phyloP scores from a whole-genome alignment of 768 basidiomycete species.

The Tricholoma furcatifolium region DNA sequence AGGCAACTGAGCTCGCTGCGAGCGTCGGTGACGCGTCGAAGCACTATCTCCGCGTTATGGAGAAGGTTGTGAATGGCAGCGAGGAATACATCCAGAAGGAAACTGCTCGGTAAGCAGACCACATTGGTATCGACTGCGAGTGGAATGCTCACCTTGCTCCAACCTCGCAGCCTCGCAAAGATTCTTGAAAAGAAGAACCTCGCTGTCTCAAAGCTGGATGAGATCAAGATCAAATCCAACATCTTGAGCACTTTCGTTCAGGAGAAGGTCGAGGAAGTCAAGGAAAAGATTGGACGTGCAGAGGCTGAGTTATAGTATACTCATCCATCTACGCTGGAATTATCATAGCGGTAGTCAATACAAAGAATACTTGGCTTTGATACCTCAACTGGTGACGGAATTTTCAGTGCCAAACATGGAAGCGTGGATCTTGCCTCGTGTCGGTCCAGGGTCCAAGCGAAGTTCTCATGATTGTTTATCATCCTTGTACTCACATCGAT shows the following conservation, averaged over 20 bases:
- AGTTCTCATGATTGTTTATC: slow-evolving; percentile 26
- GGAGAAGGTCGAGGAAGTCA: slow-evolving; percentile 35
- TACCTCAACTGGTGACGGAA: too few species aligned
- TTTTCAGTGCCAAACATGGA: neutral
- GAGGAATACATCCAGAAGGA: slow-evolving; percentile 87
- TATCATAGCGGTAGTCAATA: slow-evolving; percentile 2
- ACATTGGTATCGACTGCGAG: slow-evolving; percentile 13
- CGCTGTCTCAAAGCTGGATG: slow-evolving; percentile 79
- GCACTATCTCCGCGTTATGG: slow-evolving; percentile 90
- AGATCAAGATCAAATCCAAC: slow-evolving; percentile 91
- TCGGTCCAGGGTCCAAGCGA: slow-evolving; percentile 17
- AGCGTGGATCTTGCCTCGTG: slow-evolving; percentile 27
- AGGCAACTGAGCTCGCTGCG: slow-evolving; percentile 58
- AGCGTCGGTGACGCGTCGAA: slow-evolving; percentile 51
- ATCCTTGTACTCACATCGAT: slow-evolving; percentile 16
- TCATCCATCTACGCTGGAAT: too few species aligned
- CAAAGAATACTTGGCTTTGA: too few species aligned
- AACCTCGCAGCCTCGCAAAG: slow-evolving; percentile 54
- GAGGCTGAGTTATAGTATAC: slow-evolving; percentile 44
- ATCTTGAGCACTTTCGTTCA: slow-evolving; percentile 65
- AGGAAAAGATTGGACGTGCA: slow-evolving; percentile 35
- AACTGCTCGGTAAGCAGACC: slow-evolving; percentile 59
- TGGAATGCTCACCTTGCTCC: slow-evolving; percentile 12
- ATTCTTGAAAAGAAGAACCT: slow-evolving; percentile 82
- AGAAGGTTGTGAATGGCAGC: slow-evolving; percentile 71